Conservation (phyloP, 1,284 basidiomycete genomes). For the Malassezia psittaci region DNA sequence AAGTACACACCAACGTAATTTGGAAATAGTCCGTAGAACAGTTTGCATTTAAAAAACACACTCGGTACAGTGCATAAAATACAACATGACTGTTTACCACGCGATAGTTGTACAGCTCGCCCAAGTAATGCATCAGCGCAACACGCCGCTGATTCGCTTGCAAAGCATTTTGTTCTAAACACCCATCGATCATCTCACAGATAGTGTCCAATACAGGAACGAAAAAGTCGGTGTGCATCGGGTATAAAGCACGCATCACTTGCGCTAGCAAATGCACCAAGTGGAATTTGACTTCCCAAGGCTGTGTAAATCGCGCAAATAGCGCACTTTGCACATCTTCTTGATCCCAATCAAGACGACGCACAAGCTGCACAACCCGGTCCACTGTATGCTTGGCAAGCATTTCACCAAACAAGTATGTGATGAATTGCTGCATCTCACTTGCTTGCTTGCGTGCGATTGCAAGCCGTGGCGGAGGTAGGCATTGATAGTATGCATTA, state of each 20-base stretch:
- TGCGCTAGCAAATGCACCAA: slow-evolving; percentile 86
- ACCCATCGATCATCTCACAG: slow-evolving; percentile 77
- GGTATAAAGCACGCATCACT: slow-evolving; percentile 80
- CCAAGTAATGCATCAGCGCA: slow-evolving; percentile 82
- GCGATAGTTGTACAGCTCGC: slow-evolving; percentile 95
- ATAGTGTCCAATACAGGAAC: slow-evolving; percentile 85
- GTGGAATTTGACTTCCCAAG: slow-evolving; percentile 89
- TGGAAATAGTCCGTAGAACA: slow-evolving; percentile 76
- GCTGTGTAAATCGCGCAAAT: slow-evolving; percentile 78
- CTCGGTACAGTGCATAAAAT: slow-evolving; percentile 85
- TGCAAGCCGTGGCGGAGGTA: slow-evolving; percentile 84
- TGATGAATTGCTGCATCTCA: slow-evolving; percentile 81
- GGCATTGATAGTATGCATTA: slow-evolving; percentile 99
- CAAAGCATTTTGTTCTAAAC: slow-evolving; percentile 82
- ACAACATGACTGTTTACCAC: slow-evolving; percentile 76
- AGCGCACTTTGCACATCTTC: slow-evolving; percentile 50
- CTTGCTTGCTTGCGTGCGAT: slow-evolving; percentile 73
- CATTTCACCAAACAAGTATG: slow-evolving; percentile 82
- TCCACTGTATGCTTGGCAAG: slow-evolving; percentile 81
- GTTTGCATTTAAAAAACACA: slow-evolving; percentile 91
- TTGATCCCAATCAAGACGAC: slow-evolving; percentile 94
- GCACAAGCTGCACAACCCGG: slow-evolving; percentile 77
- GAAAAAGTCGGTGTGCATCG: slow-evolving; percentile 79
- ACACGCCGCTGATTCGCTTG: slow-evolving; percentile 86
- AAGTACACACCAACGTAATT: slow-evolving; percentile 74